These are phyloP conservation scores for Phytophthora sp. DNA, from an alignment of 352 stramenopile genomes.

Conservation along the genomic window DNA sequence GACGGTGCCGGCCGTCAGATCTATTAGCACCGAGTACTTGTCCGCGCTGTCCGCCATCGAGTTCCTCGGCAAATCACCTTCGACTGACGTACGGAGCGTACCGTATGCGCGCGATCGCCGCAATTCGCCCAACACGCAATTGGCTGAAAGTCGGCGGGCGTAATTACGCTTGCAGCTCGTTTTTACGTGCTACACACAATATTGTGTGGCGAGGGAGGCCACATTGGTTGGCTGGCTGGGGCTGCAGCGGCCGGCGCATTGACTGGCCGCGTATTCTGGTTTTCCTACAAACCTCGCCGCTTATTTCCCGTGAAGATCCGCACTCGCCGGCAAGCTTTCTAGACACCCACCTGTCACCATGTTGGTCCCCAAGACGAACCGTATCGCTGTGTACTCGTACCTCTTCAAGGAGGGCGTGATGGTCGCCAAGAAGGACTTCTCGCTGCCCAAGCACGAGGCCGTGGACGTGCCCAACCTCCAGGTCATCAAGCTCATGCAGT, in stretches of 20 bases:
- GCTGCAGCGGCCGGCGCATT: neutral
- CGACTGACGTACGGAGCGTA: constrained; percentile 8
- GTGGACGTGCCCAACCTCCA: constrained; percentile 99
- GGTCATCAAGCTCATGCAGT: constrained; percentile 99
- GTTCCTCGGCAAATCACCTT: constrained; percentile 10
- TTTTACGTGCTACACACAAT: constrained; percentile 27
- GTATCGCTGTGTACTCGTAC: constrained; percentile 99
- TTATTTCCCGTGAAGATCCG: constrained; percentile 85
- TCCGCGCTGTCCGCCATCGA: constrained; percentile 35
- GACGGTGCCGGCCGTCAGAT: constrained; percentile 56
- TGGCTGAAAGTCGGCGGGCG: constrained; percentile 8
- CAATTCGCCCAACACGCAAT: neutral
- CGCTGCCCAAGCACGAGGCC: constrained; percentile 93
- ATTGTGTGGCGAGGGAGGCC: neutral
- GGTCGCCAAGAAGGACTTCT: constrained; percentile 91
- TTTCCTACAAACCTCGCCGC: constrained; percentile 53
- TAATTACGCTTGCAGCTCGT: constrained; percentile 19
- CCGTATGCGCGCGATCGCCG: neutral
- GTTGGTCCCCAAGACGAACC: constrained; percentile 98
- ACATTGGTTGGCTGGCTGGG: constrained; percentile 43
- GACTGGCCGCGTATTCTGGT: constrained; percentile 45
- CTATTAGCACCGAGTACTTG: constrained; percentile 46
- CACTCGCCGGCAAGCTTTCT: constrained; percentile 91
- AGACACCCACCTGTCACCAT: constrained; percentile 65
- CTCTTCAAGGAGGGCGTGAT: constrained; percentile 96